A percentile compares a stretch with the other conserved stretches of the same genome.
Conservation (phyloP, 116 monocot genomes). For the Iris pallida region DNA sequence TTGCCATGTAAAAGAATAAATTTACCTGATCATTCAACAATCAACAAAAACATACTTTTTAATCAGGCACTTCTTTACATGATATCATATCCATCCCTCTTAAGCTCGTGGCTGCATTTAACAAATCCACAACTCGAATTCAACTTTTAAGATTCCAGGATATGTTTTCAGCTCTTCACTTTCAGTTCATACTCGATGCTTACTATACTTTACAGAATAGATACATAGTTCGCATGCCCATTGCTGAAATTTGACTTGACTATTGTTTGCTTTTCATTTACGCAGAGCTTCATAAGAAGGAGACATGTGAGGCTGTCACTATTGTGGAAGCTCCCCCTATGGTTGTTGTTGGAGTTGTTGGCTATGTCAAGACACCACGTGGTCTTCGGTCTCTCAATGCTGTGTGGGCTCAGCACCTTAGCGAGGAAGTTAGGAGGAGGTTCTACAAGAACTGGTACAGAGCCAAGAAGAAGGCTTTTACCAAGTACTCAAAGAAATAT, state of each 20-base stretch:
- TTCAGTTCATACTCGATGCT: too few species aligned
- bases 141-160: too few species aligned
- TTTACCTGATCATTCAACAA: too few species aligned
- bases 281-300: conserved; percentile 25
- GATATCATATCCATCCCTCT: too few species aligned
- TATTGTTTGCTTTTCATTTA: background rate
- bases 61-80: too few species aligned
- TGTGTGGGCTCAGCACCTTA: conserved; percentile 40
- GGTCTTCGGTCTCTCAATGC: conserved; percentile 34
- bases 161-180: too few species aligned
- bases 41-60: too few species aligned
- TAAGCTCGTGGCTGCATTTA: too few species aligned
- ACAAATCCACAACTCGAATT: too few species aligned
- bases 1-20: too few species aligned
- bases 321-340: conserved; percentile 21
- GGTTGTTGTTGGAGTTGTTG: conserved; percentile 21
- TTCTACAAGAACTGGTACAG: conserved; percentile 40
- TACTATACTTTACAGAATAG: too few species aligned
- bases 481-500: conserved; percentile 27
- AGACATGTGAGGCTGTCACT: conserved; percentile 27
- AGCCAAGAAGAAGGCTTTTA: conserved; percentile 31
- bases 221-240: background rate
- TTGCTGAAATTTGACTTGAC: background rate
- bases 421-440: conserved; percentile 32
- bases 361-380: conserved; percentile 32